Evolutionary conservation across 345 rosid genomes (phyloP), one percentile per base, ranked within the genome.

Genomic region (Geranium rotundifolium): DNA sequence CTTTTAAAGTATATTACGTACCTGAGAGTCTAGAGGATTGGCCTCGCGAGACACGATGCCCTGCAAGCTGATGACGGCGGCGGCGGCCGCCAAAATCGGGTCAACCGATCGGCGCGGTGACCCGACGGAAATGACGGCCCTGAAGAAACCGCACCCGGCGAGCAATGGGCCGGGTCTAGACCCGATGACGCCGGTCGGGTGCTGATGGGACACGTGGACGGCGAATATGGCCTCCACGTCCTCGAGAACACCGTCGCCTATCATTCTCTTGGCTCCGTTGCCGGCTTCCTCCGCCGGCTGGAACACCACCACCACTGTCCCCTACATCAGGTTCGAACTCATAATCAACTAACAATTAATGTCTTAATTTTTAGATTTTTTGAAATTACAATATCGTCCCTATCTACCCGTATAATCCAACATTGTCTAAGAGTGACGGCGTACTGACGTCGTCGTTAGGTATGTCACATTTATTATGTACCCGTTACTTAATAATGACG

Each of bases 281-380:
- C 97, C 97, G 16, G 96, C 97, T 82, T 91, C 97, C 76, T 91
- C 97, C 4, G 97, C 96, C 1, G 97, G 96, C 68, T 91, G 97
- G 60, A 91, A 91, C n/a, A 91, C 57, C 39, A 88, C 30, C 54
- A 91, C 61, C n/a, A 88, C 91, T 0, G 97, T 91, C 64, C 97
- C 97, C 97, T 90, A 57, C 23, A 6, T 14, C 3, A 19, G 2
- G 5, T 9, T 57, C 60, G 1, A 2, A 57, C 17, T 9, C 27
- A 19, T 30, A 19, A 7, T 57, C 0, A 20, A 23, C 27, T 23
- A 23, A 23, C 2, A 23, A 23, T 23, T 2, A 23, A 23, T 23
- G 27, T 23, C 27, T 23, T 23, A 23, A 23, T 23, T 23, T 23
- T 23, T 23, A 23, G 27, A 23, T 23, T 23, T 23, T 23, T 23